These are phyloP conservation scores for Biscogniauxia sp. DNA, from an alignment of 2,329 filamentous ascomycete species.

Conservation along the genomic window DNA sequence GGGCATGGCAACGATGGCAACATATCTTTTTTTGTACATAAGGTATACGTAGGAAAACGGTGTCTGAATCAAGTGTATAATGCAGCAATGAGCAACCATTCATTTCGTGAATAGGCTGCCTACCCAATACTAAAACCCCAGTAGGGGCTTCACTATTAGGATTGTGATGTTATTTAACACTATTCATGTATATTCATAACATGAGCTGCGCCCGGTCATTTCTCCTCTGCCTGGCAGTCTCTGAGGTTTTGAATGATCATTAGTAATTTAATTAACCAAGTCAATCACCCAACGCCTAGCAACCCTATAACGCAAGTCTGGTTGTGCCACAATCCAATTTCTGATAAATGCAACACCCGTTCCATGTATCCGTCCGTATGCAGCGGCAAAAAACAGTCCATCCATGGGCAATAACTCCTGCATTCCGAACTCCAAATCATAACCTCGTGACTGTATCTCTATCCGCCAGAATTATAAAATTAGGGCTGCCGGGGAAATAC, in stretches of 20 bases:
- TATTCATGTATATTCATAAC: neutral
- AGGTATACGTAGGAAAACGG: conserved; percentile 15
- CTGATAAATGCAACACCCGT: neutral
- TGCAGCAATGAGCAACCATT: neutral
- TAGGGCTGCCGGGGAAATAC: neutral
- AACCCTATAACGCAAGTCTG: neutral
- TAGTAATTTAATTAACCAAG: neutral
- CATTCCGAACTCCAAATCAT: neutral
- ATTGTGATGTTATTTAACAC: neutral
- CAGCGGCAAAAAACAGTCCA: neutral
- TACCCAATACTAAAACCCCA: neutral
- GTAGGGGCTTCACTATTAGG: no score
- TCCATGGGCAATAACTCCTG: neutral
- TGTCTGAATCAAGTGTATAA: conserved; percentile 7
- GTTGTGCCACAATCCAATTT: neutral
- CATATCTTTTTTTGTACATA: conserved; percentile 12
- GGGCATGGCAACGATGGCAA: neutral
- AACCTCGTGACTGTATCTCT: neutral
- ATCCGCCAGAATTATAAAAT: neutral
- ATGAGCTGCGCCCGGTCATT: neutral
- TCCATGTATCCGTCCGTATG: neutral
- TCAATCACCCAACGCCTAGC: neutral
- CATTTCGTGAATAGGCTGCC: no score
- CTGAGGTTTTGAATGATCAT: neutral
- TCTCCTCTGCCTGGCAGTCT: neutral